These are phyloP conservation scores for Cadophora sp. DNA, from an alignment of 2,329 filamentous ascomycete genomes.

Conservation along the genomic window DNA sequence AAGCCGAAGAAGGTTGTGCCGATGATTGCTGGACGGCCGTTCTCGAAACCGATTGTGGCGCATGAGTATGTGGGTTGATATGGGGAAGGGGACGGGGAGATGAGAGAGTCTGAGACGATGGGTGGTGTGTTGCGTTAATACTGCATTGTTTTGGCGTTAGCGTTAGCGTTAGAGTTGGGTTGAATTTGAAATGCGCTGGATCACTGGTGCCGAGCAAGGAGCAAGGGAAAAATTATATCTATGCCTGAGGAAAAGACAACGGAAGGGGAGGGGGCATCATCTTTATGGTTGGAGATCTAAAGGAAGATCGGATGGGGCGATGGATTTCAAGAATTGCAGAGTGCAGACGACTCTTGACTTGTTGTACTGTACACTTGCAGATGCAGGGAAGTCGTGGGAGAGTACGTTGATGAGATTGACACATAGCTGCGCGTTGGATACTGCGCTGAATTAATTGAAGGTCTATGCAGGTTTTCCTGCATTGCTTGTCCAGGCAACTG, in stretches of 20 bases:
- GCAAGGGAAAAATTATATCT: too few relatives aligned
- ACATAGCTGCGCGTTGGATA: neutral
- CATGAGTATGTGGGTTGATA: neutral
- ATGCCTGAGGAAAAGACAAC: too few relatives aligned
- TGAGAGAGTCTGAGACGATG: neutral
- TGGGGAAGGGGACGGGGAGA: neutral
- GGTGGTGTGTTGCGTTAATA: neutral
- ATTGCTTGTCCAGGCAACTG: too few relatives aligned
- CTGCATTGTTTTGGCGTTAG: neutral
- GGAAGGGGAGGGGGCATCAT: too few relatives aligned
- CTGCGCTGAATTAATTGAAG: neutral
- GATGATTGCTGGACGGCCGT: conserved; percentile 3
- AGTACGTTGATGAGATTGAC: neutral
- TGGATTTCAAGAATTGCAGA: too few relatives aligned
- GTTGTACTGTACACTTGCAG: neutral
- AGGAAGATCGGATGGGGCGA: too few relatives aligned
- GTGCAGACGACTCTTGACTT: neutral
- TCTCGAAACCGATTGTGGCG: neutral
- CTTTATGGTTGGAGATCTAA: too few relatives aligned
- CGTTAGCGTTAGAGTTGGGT: too few relatives aligned
- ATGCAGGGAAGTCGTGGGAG: neutral
- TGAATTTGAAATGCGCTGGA: too few relatives aligned
- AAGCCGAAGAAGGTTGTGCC: neutral
- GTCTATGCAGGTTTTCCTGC: neutral
- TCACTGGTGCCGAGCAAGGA: too few relatives aligned